Percentiles rank a stretch among this genome's conserved stretches.
phyloP scores from a whole-genome alignment of 257 asterid species.

The Handroanthus guayacan region DNA sequence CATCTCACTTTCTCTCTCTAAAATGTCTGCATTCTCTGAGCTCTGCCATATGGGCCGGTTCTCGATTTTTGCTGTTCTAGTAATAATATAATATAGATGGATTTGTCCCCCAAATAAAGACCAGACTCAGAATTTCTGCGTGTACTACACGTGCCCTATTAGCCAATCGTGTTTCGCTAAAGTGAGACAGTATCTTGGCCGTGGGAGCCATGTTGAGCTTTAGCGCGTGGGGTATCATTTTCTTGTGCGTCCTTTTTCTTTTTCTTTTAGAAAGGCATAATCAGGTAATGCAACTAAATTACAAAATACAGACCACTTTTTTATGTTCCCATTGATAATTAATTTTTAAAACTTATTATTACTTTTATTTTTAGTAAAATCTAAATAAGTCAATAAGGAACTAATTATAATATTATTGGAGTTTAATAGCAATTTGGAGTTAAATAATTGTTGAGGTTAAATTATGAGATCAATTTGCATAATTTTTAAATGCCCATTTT shows the following conservation, averaged over 20 bases:
- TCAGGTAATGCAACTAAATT: background rate
- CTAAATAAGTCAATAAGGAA: background rate
- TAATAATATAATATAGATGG: constrained; percentile 23
- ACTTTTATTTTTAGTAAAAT: background rate
- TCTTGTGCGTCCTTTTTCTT: background rate
- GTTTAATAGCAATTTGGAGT: background rate
- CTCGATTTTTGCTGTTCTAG: constrained; percentile 37
- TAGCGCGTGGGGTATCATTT: constrained; percentile 13
- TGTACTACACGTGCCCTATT: constrained; percentile 10
- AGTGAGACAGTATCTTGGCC: background rate
- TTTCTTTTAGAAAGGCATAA: constrained; percentile 6
- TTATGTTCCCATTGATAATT: background rate
- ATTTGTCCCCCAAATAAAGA: constrained; percentile 44
- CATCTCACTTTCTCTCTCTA: constrained; percentile 28
- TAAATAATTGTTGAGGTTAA: background rate
- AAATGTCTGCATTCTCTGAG: constrained; percentile 25
- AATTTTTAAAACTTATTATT: background rate
- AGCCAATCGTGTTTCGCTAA: background rate
- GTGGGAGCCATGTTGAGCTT: background rate
- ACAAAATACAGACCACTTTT: constrained; percentile 11
- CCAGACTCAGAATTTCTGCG: constrained; percentile 42
- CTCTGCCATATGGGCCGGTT: constrained; percentile 38
- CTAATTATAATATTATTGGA: background rate
- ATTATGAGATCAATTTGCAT: background rate
- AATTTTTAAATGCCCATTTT: constrained; percentile 15